phyloP scores from a whole-genome alignment of 2,329 filamentous ascomycete genomes.

The Torrubiella hemipterigena region DNA sequence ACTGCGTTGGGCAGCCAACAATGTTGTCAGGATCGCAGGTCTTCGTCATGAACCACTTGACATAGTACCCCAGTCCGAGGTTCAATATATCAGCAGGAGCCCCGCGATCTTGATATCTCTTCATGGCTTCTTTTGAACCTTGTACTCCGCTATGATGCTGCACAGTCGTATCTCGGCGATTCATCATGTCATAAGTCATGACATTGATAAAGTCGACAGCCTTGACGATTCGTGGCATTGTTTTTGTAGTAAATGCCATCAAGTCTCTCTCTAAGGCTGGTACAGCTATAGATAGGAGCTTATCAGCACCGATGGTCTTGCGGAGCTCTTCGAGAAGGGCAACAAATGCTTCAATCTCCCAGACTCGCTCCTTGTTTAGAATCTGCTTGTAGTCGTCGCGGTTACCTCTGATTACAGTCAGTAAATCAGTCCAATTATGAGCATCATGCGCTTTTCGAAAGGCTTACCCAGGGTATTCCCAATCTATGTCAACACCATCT shows the following conservation, averaged over 20 bases:
- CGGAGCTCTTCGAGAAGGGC: slow-evolving; percentile 48
- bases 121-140: slow-evolving; percentile 40
- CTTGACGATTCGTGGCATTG: slow-evolving; percentile 44
- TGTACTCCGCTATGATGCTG: slow-evolving; percentile 51
- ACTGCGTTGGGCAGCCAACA: slow-evolving; percentile 45
- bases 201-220: slow-evolving; percentile 57
- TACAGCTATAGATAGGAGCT: slow-evolving; percentile 54
- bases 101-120: slow-evolving; percentile 47
- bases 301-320: slow-evolving; percentile 38
- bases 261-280: slow-evolving; percentile 52
- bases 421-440: slow-evolving; percentile 1
- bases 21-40: slow-evolving; percentile 28
- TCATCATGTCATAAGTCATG: slow-evolving; percentile 65
- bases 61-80: slow-evolving; percentile 57
- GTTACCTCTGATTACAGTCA: slow-evolving; percentile 42
- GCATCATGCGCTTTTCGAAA: neutral
- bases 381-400: slow-evolving; percentile 54
- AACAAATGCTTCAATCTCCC: slow-evolving; percentile 51
- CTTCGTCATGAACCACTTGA: slow-evolving; percentile 50
- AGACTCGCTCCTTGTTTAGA: slow-evolving; percentile 44
- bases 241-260: slow-evolving; percentile 50
- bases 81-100: slow-evolving; percentile 44
- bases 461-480: slow-evolving; percentile 39
- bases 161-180: slow-evolving; percentile 55
- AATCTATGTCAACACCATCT: slow-evolving; percentile 58